Evolutionary conservation across 2,329 filamentous ascomycete species (phyloP), one percentile per base, ranked within the genome.

Genomic region (Elsinoe perseae): DNA sequence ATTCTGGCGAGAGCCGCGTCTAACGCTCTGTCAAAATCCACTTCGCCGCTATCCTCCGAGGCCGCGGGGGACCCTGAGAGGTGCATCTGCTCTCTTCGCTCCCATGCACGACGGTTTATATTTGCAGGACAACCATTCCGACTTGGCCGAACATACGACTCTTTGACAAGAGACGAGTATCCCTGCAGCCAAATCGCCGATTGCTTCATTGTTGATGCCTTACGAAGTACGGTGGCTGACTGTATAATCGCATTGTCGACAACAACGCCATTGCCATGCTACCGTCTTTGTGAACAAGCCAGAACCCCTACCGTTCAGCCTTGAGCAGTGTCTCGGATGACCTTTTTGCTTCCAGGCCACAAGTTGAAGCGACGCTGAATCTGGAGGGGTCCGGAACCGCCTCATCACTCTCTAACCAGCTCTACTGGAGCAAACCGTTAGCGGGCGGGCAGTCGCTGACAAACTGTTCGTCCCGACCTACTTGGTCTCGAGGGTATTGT

Each of bases 121-220:
- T 32, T 32, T 50, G 44, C 27, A 21, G 5, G 18, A 18, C 38
- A 20, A 36, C 32, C 32, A 42, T 20, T 4, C 16, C n/a, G 38
- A 7, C 3, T 12, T 44, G 9, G n/a, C 18, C n/a, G 20, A 44
- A n/a, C 23, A 25, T 12, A 44, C 12, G 18, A 18, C 5, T 50
- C 25, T 25, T 30, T 50, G 44, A 50, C 25, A 32, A 32, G 4
- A 34, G 28, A 3, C 16, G 9, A n/a, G 21, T 21, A 36, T 32
- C 48, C 48, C 48, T 52, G 48, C 48, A 38, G 28, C 18, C n/a
- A 18, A 25, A 52, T 52, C 48, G 48, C 30, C 48, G 48, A 52
- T 52, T 28, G 4, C 7, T 38, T 28, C 7, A 7, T 25, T n/a
- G 10, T 52, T 44, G 20, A 44, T 25, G 40, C 40, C 40, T 44